A percentile compares a stretch with the other conserved stretches of the same genome.
Conservation (phyloP, 1,139 yeast genomes). For the Geotrichum australiense region DNA sequence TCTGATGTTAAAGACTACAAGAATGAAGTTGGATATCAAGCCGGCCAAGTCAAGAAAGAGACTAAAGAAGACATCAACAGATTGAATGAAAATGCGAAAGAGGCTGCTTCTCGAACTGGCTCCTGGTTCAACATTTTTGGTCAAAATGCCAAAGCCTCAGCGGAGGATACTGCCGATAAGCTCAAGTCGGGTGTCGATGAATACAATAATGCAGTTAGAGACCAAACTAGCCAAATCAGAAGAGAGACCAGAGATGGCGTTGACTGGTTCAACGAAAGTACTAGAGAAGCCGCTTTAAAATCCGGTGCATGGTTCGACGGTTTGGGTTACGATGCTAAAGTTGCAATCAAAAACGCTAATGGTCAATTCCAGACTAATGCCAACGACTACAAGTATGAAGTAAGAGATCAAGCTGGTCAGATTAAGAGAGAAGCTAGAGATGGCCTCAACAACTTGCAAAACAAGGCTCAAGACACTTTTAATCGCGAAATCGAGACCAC, state of each 20-base stretch:
- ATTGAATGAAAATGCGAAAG: not conserved
- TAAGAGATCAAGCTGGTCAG: not conserved
- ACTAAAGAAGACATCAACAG: too few species aligned
- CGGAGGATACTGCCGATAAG: not conserved
- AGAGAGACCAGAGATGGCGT: not conserved
- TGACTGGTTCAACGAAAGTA: not conserved
- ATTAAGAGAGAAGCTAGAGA: not conserved
- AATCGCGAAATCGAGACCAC: not conserved
- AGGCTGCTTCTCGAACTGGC: not conserved
- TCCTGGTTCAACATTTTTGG: not conserved
- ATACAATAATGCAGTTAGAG: not conserved
- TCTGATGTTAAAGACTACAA: too few species aligned
- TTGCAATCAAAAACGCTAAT: not conserved
- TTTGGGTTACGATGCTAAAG: not conserved
- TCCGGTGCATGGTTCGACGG: not conserved
- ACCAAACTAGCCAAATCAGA: not conserved
- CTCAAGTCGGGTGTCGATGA: not conserved
- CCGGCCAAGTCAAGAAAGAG: too few species aligned
- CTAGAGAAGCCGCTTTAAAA: not conserved
- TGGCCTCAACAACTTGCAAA: not conserved
- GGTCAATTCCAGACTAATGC: not conserved
- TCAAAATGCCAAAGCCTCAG: not conserved
- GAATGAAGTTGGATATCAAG: too few species aligned
- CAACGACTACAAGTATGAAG: not conserved
- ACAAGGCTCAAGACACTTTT: not conserved